Percentiles rank a stretch among this genome's conserved stretches.
Conservation (phyloP, 1,284 basidiomycete species). For the Vanrija humicola region DNA sequence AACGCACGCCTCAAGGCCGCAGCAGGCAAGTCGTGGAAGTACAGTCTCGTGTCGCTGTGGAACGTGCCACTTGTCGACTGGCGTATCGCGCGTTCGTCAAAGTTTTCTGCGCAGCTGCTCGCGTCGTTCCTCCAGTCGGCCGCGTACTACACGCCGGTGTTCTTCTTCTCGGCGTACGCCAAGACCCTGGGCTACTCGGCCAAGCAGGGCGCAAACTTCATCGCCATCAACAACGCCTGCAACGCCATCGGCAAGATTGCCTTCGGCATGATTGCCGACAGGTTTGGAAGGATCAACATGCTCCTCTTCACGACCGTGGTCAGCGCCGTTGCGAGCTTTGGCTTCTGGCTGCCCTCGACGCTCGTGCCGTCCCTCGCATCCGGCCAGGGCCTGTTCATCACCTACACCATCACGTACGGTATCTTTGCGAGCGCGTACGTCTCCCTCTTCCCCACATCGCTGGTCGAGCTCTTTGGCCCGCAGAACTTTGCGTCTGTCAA, state of each 20-base stretch:
- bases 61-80: conserved; percentile 28
- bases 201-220: conserved; percentile 26
- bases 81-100: conserved; percentile 21
- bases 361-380: conserved; percentile 1
- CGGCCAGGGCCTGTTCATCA: conserved; percentile 27
- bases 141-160: conserved; percentile 36
- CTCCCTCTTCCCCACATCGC: conserved; percentile 30
- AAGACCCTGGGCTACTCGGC: conserved; percentile 21
- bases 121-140: conserved; percentile 21
- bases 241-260: conserved; percentile 42
- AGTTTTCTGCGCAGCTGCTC: conserved; percentile 25
- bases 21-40: not conserved
- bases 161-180: conserved; percentile 36
- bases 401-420: conserved; percentile 30
- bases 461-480: conserved; percentile 36
- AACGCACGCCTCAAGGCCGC: not conserved
- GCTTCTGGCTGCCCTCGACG: conserved; percentile 31
- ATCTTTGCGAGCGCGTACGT: conserved; percentile 28
- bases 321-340: conserved; percentile 29
- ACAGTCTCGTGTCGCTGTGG: conserved; percentile 1
- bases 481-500: conserved; percentile 32
- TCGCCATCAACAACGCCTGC: conserved; percentile 31
- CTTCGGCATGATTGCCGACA: conserved; percentile 40
- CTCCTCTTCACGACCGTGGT: conserved; percentile 34
- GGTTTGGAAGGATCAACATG: conserved; percentile 42